Conservation (phyloP, 805 yeast genomes). For the Saturnispora bothae region DNA sequence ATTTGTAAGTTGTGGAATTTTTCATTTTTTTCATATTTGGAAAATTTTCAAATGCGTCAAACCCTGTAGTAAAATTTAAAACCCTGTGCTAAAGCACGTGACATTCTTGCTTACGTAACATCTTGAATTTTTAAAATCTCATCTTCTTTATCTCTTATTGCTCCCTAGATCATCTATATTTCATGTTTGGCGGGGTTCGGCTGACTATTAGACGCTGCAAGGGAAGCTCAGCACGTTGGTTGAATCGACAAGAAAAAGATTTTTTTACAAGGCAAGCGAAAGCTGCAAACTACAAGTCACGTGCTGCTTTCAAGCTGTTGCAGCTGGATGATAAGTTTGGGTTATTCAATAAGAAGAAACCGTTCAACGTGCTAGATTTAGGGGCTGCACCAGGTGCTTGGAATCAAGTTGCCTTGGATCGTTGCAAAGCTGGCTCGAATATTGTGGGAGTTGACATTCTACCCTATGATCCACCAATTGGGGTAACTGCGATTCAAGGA, state of each 20-base stretch:
- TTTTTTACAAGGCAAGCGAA: constrained; percentile 58
- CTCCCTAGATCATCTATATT: too few species aligned
- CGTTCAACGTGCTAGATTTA: constrained; percentile 55
- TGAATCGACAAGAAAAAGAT: constrained; percentile 59
- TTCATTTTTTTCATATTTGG: background rate
- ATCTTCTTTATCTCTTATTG: too few species aligned
- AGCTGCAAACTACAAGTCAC: constrained; percentile 50
- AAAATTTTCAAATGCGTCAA: background rate
- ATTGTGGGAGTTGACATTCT: constrained; percentile 78
- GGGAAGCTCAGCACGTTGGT: constrained; percentile 61
- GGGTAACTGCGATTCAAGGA: constrained; percentile 77
- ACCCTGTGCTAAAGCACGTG: constrained; percentile 15
- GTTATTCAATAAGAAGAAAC: constrained; percentile 31
- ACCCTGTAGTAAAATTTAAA: constrained; percentile 1
- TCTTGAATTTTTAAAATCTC: background rate
- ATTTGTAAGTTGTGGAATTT: background rate
- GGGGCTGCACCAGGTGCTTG: constrained; percentile 95
- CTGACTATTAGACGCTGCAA: constrained; percentile 17
- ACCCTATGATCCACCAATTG: constrained; percentile 68
- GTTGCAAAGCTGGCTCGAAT: constrained; percentile 39
- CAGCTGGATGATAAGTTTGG: constrained; percentile 61
- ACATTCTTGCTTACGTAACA: background rate
- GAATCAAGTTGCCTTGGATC: constrained; percentile 71
- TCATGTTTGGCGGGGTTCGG: too few species aligned
- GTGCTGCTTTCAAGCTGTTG: constrained; percentile 84